Evolutionary conservation across 805 yeast genomes (phyloP).

Genomic region (Yamadazyma paraphyllophila): DNA sequence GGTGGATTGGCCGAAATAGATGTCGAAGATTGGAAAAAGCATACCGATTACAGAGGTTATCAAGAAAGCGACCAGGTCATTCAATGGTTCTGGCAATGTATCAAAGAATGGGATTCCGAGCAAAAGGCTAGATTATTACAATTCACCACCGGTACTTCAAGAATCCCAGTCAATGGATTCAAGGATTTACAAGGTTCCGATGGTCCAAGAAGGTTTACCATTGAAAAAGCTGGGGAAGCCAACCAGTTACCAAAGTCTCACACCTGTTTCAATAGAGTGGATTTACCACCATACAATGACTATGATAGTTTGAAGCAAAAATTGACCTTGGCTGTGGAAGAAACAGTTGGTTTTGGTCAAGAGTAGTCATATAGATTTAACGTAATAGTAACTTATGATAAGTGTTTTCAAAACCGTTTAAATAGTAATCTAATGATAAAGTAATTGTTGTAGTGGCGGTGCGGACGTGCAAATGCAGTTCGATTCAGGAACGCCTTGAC

Average conservation of each 20-base stretch:
- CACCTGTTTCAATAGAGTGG: conserved; percentile 98
- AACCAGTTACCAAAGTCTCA: conserved; percentile 95
- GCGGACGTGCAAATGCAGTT: too few relatives aligned
- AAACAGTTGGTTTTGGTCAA: conserved; percentile 98
- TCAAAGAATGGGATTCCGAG: conserved; percentile 92
- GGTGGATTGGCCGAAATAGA: conserved; percentile 99
- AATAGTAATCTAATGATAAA: conserved; percentile 5
- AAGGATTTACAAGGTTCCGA: conserved; percentile 98
- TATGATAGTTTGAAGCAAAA: conserved; percentile 84
- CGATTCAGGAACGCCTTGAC: too few relatives aligned
- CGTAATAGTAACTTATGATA: too few relatives aligned
- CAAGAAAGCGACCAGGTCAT: conserved; percentile 94
- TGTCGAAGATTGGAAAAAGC: conserved; percentile 98
- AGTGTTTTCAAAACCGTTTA: neutral
- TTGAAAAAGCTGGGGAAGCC: conserved; percentile 95
- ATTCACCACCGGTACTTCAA: conserved; percentile 97
- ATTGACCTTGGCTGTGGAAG: conserved; percentile 94
- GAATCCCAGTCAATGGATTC: conserved; percentile 98
- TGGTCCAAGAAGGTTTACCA: conserved; percentile 98
- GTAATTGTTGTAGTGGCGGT: too few relatives aligned
- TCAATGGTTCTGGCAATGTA: conserved; percentile 98
- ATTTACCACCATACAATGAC: conserved; percentile 89
- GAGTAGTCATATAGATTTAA: conserved; percentile 47
- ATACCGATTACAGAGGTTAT: conserved; percentile 97
- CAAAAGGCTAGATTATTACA: conserved; percentile 94